phyloP scores from a whole-genome alignment of 352 stramenopile species.

The Globisporangium perplexum region DNA sequence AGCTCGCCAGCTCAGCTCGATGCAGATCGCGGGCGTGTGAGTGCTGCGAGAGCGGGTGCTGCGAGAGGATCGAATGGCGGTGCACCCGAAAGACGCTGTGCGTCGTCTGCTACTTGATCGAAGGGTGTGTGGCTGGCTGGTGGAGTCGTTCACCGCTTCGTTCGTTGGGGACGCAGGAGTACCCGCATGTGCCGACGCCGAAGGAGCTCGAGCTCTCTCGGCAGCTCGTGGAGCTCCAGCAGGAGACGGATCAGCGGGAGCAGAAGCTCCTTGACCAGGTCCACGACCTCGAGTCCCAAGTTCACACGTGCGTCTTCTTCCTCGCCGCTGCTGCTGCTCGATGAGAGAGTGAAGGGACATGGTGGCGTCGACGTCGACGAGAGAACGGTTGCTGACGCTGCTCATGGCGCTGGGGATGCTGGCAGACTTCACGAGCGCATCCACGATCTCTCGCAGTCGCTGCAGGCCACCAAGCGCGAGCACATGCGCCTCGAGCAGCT shows the following conservation, averaged over 20 bases:
- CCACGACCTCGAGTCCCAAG: slow-evolving; percentile 54
- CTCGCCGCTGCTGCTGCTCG: neutral
- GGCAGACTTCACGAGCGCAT: slow-evolving; percentile 48
- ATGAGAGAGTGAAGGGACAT: no score
- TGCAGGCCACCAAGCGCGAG: slow-evolving; percentile 57
- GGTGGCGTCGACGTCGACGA: no score
- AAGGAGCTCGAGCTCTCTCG: slow-evolving; percentile 69
- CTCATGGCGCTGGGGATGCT: neutral
- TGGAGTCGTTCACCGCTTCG: no score
- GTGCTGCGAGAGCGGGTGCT: no score
- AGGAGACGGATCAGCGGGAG: slow-evolving; percentile 64
- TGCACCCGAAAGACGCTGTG: slow-evolving; percentile 10
- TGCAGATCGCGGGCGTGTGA: no score
- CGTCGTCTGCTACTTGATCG: neutral
- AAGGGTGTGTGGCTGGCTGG: no score
- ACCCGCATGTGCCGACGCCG: slow-evolving; percentile 61
- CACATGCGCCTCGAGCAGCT: slow-evolving; percentile 47
- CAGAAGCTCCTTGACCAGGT: slow-evolving; percentile 56
- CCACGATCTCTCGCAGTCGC: slow-evolving; percentile 42
- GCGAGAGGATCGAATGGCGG: slow-evolving; percentile 1
- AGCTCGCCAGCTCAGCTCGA: no score
- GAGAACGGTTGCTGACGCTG: neutral
- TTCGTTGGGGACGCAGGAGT: slow-evolving; percentile 56
- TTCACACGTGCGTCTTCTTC: slow-evolving; percentile 61
- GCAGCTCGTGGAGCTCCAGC: slow-evolving; percentile 55